Conservation (phyloP, 2,329 filamentous ascomycete species). For the Ophiostoma tasmaniense region DNA sequence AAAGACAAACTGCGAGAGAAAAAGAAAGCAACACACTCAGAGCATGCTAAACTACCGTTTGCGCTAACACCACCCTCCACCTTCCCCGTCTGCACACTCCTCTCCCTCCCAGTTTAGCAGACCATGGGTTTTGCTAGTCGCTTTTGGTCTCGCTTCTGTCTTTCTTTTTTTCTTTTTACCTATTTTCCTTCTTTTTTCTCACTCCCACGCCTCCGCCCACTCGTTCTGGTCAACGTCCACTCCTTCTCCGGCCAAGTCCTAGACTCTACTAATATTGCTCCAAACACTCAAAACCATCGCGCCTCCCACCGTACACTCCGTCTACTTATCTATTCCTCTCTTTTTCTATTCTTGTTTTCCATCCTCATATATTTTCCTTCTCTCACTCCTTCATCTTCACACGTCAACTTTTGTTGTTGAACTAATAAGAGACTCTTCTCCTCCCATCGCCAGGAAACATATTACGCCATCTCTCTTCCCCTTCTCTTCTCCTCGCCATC, state of each 20-base stretch:
- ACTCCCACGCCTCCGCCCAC: not conserved
- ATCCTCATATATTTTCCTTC: slow-evolving; percentile 1
- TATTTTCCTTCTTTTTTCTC: not conserved
- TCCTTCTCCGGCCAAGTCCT: slow-evolving; percentile 8
- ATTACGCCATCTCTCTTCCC: not conserved
- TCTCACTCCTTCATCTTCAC: not conserved
- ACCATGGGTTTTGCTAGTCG: not conserved
- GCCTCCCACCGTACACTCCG: slow-evolving; percentile 5
- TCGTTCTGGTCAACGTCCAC: slow-evolving; percentile 4
- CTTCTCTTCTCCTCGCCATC: not conserved
- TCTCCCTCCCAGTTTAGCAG: not conserved
- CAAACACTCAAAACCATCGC: slow-evolving; percentile 8
- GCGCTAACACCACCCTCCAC: slow-evolving; percentile 5
- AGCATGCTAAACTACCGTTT: slow-evolving; percentile 4
- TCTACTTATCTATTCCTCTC: slow-evolving; percentile 1
- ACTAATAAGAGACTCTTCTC: not conserved
- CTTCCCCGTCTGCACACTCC: slow-evolving; percentile 1
- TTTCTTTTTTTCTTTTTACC: slow-evolving; percentile 1
- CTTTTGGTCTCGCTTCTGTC: not conserved
- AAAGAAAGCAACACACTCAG: not conserved
- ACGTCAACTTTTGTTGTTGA: not conserved
- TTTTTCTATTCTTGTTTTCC: slow-evolving; percentile 1
- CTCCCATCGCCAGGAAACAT: not conserved
- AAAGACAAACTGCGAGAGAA: not conserved
- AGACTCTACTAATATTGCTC: not conserved